These are phyloP conservation scores for Coffea humblotiana DNA, from an alignment of 305 asterid species.

Conservation along the genomic window DNA sequence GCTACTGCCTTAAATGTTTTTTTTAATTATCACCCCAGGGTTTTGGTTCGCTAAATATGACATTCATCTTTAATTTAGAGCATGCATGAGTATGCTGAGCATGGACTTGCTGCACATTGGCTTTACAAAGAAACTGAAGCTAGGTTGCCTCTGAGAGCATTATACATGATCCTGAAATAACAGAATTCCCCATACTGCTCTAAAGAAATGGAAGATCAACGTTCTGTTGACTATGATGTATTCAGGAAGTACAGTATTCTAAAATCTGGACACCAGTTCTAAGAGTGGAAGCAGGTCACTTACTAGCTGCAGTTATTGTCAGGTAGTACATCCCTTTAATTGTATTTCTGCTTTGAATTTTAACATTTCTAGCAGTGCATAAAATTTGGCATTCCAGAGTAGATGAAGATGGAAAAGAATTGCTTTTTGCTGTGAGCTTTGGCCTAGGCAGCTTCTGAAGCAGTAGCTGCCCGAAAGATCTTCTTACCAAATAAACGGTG, in stretches of 20 bases:
- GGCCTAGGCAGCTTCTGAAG: constrained; percentile 79
- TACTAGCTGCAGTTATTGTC: constrained; percentile 90
- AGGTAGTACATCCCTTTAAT: constrained; percentile 49
- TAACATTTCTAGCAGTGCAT: constrained; percentile 21
- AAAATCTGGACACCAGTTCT: constrained; percentile 95
- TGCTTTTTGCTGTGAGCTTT: constrained; percentile 94
- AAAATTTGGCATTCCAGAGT: constrained; percentile 50
- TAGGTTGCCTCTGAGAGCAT: constrained; percentile 53
- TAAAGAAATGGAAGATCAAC: constrained; percentile 58
- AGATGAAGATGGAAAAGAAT: constrained; percentile 78
- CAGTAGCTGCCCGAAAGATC: constrained; percentile 90
- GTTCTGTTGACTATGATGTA: constrained; percentile 48
- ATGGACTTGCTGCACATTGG: constrained; percentile 99
- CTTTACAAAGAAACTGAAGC: constrained; percentile 88
- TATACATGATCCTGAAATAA: constrained; percentile 44
- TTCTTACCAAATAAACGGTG: constrained; percentile 71
- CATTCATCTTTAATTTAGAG: constrained; percentile 45
- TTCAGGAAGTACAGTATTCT: constrained; percentile 57
- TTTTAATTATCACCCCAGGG: background rate
- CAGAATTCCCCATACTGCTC: constrained; percentile 44
- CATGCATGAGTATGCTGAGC: constrained; percentile 97
- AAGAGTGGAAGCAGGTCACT: constrained; percentile 93
- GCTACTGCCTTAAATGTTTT: background rate
- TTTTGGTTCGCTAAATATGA: constrained; percentile 13
- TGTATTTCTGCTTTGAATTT: constrained; percentile 18